phyloP scores from a whole-genome alignment of 495 filamentous ascomycete species.

The Aspergillus cavernicola region DNA sequence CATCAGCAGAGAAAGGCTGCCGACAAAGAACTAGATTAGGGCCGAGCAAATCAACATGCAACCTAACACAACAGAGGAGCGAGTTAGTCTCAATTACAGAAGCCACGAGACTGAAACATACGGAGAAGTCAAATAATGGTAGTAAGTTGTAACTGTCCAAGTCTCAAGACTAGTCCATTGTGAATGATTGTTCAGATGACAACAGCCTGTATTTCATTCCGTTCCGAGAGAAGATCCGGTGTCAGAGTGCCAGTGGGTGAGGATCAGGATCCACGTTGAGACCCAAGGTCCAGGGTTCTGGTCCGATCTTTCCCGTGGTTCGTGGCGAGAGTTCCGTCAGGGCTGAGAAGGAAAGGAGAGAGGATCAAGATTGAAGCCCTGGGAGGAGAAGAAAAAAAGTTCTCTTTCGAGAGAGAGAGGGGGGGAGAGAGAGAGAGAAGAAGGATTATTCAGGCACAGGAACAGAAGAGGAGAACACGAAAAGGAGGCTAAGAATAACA shows the following conservation, averaged over 20 bases:
- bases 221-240: conserved; percentile 7
- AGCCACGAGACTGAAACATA: neutral
- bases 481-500: conserved; percentile 10
- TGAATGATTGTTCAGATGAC: conserved; percentile 6
- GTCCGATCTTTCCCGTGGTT: conserved; percentile 6
- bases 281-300: conserved; percentile 14
- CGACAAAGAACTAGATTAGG: conserved; percentile 20
- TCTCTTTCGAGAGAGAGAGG: conserved; percentile 1
- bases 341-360: neutral
- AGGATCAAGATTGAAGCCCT: neutral
- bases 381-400: neutral
- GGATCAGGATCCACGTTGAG: conserved; percentile 28
- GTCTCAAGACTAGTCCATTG: conserved; percentile 13
- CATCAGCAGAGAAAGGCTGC: conserved; percentile 24
- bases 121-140: neutral
- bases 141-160: neutral
- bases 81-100: neutral
- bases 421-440: neutral
- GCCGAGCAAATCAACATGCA: conserved; percentile 3
- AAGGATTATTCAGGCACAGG: neutral
- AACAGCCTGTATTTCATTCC: conserved; percentile 16
- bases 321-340: neutral
- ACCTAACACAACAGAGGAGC: conserved; percentile 1
- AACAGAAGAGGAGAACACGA: conserved; percentile 3
- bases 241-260: conserved; percentile 3